Percentiles rank a stretch among this genome's conserved stretches.
These are phyloP conservation scores for Gossypium gossypioides DNA, from an alignment of 441 rosid species.

Conservation along the genomic window DNA sequence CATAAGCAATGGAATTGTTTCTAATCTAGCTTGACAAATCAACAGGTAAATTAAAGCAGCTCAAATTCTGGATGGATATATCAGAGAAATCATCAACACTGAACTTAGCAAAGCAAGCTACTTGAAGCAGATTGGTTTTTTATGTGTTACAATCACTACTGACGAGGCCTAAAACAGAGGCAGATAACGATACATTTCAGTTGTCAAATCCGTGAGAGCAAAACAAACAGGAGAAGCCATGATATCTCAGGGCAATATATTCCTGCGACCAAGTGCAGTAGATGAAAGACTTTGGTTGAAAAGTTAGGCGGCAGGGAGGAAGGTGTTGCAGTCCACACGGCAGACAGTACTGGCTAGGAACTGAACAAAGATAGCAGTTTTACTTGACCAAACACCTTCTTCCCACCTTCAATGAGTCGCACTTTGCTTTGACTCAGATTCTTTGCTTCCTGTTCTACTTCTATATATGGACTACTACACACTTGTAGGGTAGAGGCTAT, in stretches of 20 bases:
- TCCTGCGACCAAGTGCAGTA: constrained; percentile 5
- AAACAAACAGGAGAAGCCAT: neutral
- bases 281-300: constrained; percentile 4
- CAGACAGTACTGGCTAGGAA: neutral
- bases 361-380: neutral
- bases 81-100: neutral
- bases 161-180: neutral
- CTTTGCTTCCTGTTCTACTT: no score
- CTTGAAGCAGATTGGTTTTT: neutral
- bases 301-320: constrained; percentile 23
- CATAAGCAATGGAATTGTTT: neutral
- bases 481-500: no score
- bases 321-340: constrained; percentile 27
- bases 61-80: neutral
- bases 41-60: neutral
- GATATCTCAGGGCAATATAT: neutral
- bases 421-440: neutral
- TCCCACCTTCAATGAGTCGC: neutral
- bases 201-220: neutral
- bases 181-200: neutral
- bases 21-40: neutral
- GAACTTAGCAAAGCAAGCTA: neutral
- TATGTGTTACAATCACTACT: neutral
- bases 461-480: no score
- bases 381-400: neutral